Evolutionary conservation across 805 yeast species (phyloP), one percentile per base, ranked within the genome.

Genomic region (Cyberlindnera galapagoensis): DNA sequence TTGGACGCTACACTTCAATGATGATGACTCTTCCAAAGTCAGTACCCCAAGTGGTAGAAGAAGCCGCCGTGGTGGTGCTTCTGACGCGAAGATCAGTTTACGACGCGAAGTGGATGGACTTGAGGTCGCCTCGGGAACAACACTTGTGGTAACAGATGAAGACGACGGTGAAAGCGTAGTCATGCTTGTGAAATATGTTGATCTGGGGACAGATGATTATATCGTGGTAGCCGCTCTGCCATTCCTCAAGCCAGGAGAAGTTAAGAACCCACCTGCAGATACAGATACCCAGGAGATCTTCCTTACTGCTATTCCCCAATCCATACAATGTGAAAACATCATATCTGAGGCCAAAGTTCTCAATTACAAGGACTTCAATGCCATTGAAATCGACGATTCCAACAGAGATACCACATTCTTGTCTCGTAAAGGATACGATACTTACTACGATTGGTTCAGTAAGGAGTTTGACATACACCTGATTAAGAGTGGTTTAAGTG

Each of bases 101-200:
- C 57, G 52, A 34, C 56, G 78, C 36, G 62, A 54, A 8, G 47
- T 42, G 0, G 83, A 75, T 51, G 70, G 63, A 3, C 39, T 74
- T 22, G 67, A 61, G 28, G 43, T 80, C 14, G 59, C 60, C 17
- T 61, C 62, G 8, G 87, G 87, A 4, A 78, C 73, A 39, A 57
- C 70, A 23, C 46, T 79, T 0, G 49, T 74, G 7, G 57, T 70
- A 25, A 55, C 54, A 20, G 60, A 59, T 33, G 56, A 56, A 4
- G 48, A 39, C 1, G 56, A 51, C 2, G 53, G 54, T 2, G 40
- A 49, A 2, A 56, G 66, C 2, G 66, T 60, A 26, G 57, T 73
- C 3, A 77, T 66, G 6, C 42, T 76, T 21, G 59, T 80, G 11
- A 65, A 64, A 30, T 77, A 74, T 26, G 71, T 76, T 10, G 43